Evolutionary conservation across 2,329 filamentous ascomycete species (phyloP).

Genomic region (Phoma herbarum): DNA sequence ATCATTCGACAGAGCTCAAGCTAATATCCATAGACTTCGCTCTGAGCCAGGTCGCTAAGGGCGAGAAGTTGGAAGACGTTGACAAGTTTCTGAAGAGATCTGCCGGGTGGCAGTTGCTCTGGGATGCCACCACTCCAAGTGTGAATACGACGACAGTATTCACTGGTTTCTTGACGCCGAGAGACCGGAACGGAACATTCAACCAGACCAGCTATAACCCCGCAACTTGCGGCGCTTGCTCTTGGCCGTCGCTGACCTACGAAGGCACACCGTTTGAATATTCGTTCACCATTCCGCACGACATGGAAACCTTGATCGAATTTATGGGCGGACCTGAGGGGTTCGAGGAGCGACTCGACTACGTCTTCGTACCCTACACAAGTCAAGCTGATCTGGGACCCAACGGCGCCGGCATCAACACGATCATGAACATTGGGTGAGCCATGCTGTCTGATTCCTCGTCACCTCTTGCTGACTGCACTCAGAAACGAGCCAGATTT

Average conservation of each 20-base stretch:
- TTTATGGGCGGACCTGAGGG: constrained; percentile 48
- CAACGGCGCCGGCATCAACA: constrained; percentile 51
- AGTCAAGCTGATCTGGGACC: constrained; percentile 46
- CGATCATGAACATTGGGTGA: constrained; percentile 60
- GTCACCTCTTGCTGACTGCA: too few species aligned
- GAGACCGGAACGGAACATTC: constrained; percentile 29
- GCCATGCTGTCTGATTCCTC: too few species aligned
- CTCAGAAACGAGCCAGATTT: constrained; percentile 72
- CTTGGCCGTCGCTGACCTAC: constrained; percentile 49
- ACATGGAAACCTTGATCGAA: constrained; percentile 49
- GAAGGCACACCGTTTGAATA: constrained; percentile 53
- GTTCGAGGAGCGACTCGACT: constrained; percentile 50
- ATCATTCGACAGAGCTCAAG: too few species aligned
- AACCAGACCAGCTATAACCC: constrained; percentile 46
- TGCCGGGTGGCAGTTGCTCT: constrained; percentile 32
- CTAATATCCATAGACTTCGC: constrained; percentile 39
- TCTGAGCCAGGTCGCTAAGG: constrained; percentile 48
- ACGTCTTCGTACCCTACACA: constrained; percentile 48
- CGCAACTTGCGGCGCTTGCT: constrained; percentile 47
- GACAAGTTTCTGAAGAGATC: constrained; percentile 51
- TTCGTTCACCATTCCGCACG: constrained; percentile 51
- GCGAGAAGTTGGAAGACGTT: constrained; percentile 48
- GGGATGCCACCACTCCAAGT: constrained; percentile 27
- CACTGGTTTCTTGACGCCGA: constrained; percentile 34
- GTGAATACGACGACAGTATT: constrained; percentile 34